Evolutionary conservation across 441 rosid species (phyloP), one percentile per base, ranked within the genome.

Genomic region (Daphne laureola): DNA sequence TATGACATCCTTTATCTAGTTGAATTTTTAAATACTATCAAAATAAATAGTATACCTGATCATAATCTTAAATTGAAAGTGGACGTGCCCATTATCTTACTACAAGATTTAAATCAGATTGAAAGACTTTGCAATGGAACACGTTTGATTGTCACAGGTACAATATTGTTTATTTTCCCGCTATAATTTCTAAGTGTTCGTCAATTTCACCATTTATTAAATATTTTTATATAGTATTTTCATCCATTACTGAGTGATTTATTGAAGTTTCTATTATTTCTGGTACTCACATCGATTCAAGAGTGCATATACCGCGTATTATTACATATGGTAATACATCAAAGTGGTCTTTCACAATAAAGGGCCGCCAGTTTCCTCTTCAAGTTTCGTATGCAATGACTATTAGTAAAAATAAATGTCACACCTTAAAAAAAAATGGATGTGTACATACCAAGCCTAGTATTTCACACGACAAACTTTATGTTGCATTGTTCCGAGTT

Each of bases 121-220:
- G 26, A 13, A 31, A 45, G 45, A 53, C 36, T 53, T 0, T 38
- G 56, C 18, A 53, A 53, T 15, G 45, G 46, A 7, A 53, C 56
- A 3, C 16, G 45, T 15, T n/a, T 53, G 8, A 26, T 53, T 4
- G 12, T 53, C 1, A 53, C 42, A 7, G 12, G 12, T 4, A 15
- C 36, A 40, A n/a, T n/a, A n/a, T n/a, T n/a, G n/a, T n/a, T n/a
- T n/a, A n/a, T n/a, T n/a, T n/a, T n/a, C n/a, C n/a, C n/a, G n/a
- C n/a, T n/a, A n/a, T n/a, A n/a, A n/a, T n/a, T n/a, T n/a, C n/a
- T n/a, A n/a, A n/a, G n/a, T n/a, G n/a, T n/a, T n/a, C n/a, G n/a
- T n/a, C n/a, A n/a, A n/a, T n/a, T n/a, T n/a, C n/a, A n/a, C n/a
- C n/a, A n/a, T n/a, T n/a, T n/a, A n/a, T n/a, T n/a, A n/a, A n/a